A percentile compares a stretch with the other conserved stretches of the same genome.
phyloP scores from a whole-genome alignment of 2,329 filamentous ascomycete species.

The Aspergillus arachidicola region DNA sequence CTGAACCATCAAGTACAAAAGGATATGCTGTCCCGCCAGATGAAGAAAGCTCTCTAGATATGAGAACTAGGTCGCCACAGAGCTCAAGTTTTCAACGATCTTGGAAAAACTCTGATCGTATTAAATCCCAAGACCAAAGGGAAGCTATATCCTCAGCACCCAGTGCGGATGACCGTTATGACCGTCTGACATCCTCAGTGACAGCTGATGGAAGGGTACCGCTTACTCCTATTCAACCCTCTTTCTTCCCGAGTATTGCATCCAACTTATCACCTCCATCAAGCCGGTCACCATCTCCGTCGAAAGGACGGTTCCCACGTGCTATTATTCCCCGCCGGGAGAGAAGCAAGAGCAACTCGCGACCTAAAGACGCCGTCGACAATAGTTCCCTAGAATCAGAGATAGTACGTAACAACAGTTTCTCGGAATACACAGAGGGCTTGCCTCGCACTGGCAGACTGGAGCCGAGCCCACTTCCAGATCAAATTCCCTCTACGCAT shows the following conservation, averaged over 20 bases:
- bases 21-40: background rate
- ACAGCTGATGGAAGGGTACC: constrained; percentile 49
- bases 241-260: constrained; percentile 61
- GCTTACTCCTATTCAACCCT: constrained; percentile 39
- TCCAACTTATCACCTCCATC: constrained; percentile 65
- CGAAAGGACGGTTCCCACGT: constrained; percentile 56
- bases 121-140: constrained; percentile 60
- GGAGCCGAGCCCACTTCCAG: constrained; percentile 33
- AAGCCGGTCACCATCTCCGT: constrained; percentile 66
- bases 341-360: constrained; percentile 40
- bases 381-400: constrained; percentile 24
- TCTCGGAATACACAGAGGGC: constrained; percentile 18
- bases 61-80: background rate
- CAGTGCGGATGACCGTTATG: constrained; percentile 39
- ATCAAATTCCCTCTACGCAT: constrained; percentile 28
- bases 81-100: background rate
- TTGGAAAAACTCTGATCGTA: constrained; percentile 24
- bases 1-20: background rate
- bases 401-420: constrained; percentile 18
- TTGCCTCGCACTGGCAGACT: constrained; percentile 21
- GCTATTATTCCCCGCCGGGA: constrained; percentile 45
- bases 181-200: constrained; percentile 43
- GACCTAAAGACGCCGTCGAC: constrained; percentile 40
- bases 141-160: constrained; percentile 57
- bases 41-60: background rate